Conservation (phyloP, 2,329 filamentous ascomycete genomes). For the Trichophyton benhamiae region DNA sequence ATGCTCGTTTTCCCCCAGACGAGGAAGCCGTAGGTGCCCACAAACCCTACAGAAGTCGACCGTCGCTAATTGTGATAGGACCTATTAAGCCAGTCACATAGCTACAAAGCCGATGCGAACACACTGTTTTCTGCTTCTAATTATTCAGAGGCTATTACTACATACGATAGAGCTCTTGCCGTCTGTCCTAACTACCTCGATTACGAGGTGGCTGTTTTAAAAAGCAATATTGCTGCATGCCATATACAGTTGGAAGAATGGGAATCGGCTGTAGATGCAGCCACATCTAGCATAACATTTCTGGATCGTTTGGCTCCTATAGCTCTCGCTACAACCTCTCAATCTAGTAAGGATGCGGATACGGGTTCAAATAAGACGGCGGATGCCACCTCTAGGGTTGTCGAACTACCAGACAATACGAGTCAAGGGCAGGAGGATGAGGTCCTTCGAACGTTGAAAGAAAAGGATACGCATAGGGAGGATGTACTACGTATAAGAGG, state of each 20-base stretch:
- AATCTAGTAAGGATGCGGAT: neutral
- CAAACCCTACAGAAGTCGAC: neutral
- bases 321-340: neutral
- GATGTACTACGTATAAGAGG: constrained; percentile 66
- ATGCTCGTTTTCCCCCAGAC: constrained; percentile 34
- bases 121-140: constrained; percentile 59
- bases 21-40: constrained; percentile 32
- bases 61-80: constrained; percentile 40
- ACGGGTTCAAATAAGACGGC: neutral
- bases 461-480: constrained; percentile 38
- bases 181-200: constrained; percentile 73
- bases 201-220: constrained; percentile 76
- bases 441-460: constrained; percentile 32
- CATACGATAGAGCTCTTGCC: constrained; percentile 68
- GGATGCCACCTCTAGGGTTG: neutral
- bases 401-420: constrained; percentile 15
- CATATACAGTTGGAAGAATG: constrained; percentile 74
- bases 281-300: constrained; percentile 58
- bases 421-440: constrained; percentile 31
- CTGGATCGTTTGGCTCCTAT: constrained; percentile 47
- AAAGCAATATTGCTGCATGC: constrained; percentile 81
- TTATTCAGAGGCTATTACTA: constrained; percentile 65
- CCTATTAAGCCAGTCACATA: constrained; percentile 58
- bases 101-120: constrained; percentile 66
- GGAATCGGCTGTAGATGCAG: constrained; percentile 66